phyloP scores from a whole-genome alignment of 2,329 filamentous ascomycete genomes.

The Hymenoscyphus fraxineus region DNA sequence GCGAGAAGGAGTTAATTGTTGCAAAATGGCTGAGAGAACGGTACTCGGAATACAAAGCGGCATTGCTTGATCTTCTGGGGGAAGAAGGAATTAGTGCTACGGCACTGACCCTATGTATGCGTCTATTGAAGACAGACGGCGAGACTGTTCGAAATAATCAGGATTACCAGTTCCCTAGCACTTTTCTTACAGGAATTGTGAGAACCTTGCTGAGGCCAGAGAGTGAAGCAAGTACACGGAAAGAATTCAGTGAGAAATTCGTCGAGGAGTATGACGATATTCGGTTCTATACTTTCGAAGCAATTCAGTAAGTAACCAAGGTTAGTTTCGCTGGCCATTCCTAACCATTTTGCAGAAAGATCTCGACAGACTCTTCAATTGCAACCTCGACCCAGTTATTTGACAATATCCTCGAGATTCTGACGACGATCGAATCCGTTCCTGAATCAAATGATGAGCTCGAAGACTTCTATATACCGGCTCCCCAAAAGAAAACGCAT shows the following conservation, averaged over 20 bases:
- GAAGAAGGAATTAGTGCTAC: conserved; percentile 63
- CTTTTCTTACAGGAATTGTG: conserved; percentile 64
- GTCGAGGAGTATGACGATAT: conserved; percentile 79
- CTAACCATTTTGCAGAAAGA: conserved; percentile 31
- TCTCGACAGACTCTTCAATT: conserved; percentile 36
- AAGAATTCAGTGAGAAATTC: conserved; percentile 74
- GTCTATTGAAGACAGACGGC: conserved; percentile 75
- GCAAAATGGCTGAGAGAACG: conserved; percentile 74
- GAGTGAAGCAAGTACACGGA: conserved; percentile 55
- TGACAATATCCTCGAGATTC: conserved; percentile 56
- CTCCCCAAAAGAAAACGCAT: conserved; percentile 65
- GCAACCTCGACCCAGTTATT: conserved; percentile 39
- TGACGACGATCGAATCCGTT: conserved; percentile 65
- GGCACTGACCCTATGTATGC: conserved; percentile 76
- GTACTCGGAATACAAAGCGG: conserved; percentile 65
- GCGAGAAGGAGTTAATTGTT: conserved; percentile 71
- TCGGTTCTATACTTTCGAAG: conserved; percentile 75
- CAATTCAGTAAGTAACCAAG: conserved; percentile 57
- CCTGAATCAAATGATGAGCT: conserved; percentile 65
- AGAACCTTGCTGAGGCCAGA: conserved; percentile 55
- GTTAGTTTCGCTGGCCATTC: background rate
- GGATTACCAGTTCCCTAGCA: conserved; percentile 65
- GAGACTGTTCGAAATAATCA: conserved; percentile 57
- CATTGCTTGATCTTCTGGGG: conserved; percentile 58
- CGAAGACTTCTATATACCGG: conserved; percentile 62